Evolutionary conservation across 108 stramenopile species (phyloP).

Genomic region (Discostella pseudostelligera): DNA sequence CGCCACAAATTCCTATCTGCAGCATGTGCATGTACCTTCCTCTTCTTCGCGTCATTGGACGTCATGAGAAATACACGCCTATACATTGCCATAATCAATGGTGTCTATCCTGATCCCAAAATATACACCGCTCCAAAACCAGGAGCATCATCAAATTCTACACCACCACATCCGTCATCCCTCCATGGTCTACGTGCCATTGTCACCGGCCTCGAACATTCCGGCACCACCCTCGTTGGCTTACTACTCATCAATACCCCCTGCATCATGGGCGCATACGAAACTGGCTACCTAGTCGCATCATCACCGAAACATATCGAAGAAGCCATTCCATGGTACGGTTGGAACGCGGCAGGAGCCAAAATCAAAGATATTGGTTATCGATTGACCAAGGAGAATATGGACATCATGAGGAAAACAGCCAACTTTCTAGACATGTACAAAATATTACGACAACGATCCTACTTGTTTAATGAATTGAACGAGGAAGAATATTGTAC

Average conservation of each 20-base stretch:
- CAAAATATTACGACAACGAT: not conserved
- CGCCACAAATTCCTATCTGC: too few relatives aligned
- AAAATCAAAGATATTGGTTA: not conserved
- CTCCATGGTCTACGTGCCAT: slow-evolving; percentile 5
- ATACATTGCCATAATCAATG: too few relatives aligned
- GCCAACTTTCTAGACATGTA: slow-evolving; percentile 2
- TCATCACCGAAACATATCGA: not conserved
- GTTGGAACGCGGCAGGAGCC: not conserved
- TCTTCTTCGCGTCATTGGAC: too few relatives aligned
- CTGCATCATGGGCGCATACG: not conserved
- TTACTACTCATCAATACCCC: slow-evolving; percentile 1
- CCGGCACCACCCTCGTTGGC: slow-evolving; percentile 1
- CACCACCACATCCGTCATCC: not conserved
- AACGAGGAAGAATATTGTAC: not conserved
- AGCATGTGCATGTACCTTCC: too few relatives aligned
- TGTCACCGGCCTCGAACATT: slow-evolving; percentile 5
- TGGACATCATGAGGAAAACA: not conserved
- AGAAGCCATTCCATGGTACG: not conserved
- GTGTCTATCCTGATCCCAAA: too few relatives aligned
- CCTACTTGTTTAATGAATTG: not conserved
- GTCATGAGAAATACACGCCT: too few relatives aligned
- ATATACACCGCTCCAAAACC: too few relatives aligned
- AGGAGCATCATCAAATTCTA: too few relatives aligned
- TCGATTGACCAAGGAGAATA: not conserved
- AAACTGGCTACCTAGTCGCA: slow-evolving; percentile 11